Percentiles rank a stretch among this genome's conserved stretches.
phyloP scores from a whole-genome alignment of 257 asterid species.

The Solanum habrochaites region DNA sequence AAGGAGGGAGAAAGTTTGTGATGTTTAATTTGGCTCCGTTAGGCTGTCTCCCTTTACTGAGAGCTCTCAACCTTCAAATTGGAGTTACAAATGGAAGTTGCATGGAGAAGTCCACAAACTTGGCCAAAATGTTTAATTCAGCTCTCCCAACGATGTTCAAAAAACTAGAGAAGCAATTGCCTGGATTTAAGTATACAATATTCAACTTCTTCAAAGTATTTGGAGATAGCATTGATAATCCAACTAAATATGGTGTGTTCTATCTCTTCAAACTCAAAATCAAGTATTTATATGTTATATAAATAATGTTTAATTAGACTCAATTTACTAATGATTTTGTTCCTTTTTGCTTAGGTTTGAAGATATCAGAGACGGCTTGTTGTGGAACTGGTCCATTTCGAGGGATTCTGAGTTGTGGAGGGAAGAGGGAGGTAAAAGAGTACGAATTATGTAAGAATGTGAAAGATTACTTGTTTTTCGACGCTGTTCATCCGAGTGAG shows the following conservation, averaged over 20 bases:
- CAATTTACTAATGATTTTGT: no score
- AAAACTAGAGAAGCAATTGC: neutral
- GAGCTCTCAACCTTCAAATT: neutral
- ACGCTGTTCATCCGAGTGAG: neutral
- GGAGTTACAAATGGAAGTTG: neutral
- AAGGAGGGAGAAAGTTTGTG: constrained; percentile 21
- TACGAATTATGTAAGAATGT: constrained; percentile 31
- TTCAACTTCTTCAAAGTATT: neutral
- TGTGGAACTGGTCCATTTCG: constrained; percentile 36
- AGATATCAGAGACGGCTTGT: neutral
- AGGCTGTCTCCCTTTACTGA: neutral
- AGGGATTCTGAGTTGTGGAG: constrained; percentile 41
- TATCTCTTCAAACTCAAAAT: neutral
- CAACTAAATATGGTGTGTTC: neutral
- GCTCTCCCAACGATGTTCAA: neutral
- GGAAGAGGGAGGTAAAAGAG: constrained; percentile 25
- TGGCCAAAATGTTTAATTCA: neutral
- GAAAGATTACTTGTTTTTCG: neutral
- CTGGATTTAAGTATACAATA: neutral
- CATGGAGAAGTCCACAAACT: neutral
- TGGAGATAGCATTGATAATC: neutral
- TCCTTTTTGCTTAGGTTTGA: neutral
- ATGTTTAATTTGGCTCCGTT: constrained; percentile 1
- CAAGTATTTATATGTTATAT: no score
- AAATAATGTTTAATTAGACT: no score